Base-by-base conservation (phyloP, 2,329 filamentous ascomycete genomes). In the Fusarium hostae region DNA sequence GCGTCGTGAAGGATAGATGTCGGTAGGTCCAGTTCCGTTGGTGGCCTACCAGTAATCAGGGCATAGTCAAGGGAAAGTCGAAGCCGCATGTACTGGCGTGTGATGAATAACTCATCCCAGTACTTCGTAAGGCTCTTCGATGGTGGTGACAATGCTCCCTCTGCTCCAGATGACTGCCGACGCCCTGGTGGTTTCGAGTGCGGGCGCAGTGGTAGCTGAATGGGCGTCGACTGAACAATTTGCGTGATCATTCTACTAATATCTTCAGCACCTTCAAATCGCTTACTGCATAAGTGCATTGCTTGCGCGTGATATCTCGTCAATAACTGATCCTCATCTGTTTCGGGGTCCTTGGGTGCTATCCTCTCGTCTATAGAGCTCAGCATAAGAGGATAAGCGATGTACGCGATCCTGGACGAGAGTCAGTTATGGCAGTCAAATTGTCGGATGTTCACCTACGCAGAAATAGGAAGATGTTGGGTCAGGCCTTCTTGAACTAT, bases 171-270 rank as follows among this genome's bases (percentile, higher is more conserved):
- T 6, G 47, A 32, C 20, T 41, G 35, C 4, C 45, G n/a, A 8
- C 18, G n/a, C 4, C 16, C 24, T 15, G 22, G 16, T 1, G 60
- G 2, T 6, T 58, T 34, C 1, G 30, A 10, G 2, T 11, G 22
- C 6, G 34, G 15, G 1, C 61, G 63, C 0, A 66, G 2, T 20
- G 64, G 64, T 4, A 66, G 16, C 5, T 67, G 63, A 9, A 66
- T 41, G 0, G 63, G 63, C 0, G 64, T 67, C 12, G 64, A 66
- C 20, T 66, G 64, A 5, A 66, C 64, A 0, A 67, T 67, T 9
- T 67, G 64, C 0, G 64, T 68, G 13, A 67, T 62, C 64, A 67
- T 67, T 3, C 64, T 39, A 16, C 64, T 67, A 3, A 67, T 67
- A 2, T 67, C 63, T 15, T 62, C 63, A 0, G 64, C 64, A 0